Base-by-base conservation (phyloP, 768 basidiomycete species). In the Russula dissimulans region DNA sequence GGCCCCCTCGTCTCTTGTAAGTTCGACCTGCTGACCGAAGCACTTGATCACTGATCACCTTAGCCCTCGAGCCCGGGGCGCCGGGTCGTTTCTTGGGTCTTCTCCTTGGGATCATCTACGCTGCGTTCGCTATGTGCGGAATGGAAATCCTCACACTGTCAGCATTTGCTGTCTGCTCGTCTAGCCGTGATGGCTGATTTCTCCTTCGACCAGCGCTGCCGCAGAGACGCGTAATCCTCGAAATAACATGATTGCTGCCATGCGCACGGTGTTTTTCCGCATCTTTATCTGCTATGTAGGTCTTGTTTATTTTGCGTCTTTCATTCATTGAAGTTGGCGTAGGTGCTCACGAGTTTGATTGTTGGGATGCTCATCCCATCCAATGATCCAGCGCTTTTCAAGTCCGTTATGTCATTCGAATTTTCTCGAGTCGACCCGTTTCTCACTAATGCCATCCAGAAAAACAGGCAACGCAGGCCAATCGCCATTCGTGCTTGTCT, bases 201-300 rank as follows among this genome's bases (percentile, higher is more conserved):
- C 22, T 5, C n/a, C 29, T 17, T 60, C 39, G n/a, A 60, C 46
- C 29, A 65, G 64, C 22, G 57, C 62, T 22, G 64, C 64, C 26
- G 61, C 64, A 9, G 64, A 65, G 45, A 65, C 64, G n/a, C 61
- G 64, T 36, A 60, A 63, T 44, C 62, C 64, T n/a, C 57, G 62
- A 18, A 59, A 54, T 32, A 63, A 57, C 22, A n/a, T 65, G 49
- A 31, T 59, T 5, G 50, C 26, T 11, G 61, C 58, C n/a, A 65
- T 60, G 64, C 61, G 62, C 17, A 65, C 64, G 2, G 57, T 65
- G 18, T 65, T 63, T 38, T 63, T 63, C 43, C 62, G 58, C 9
- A 57, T 65, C 17, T 59, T 63, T 31, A 12, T 65, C 54, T 63
- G 64, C 51, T 65, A 65, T 31, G 64, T 65, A 26, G 11, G 53